phyloP scores from a whole-genome alignment of 495 filamentous ascomycete genomes.

The Aspergillus olivimuriae region DNA sequence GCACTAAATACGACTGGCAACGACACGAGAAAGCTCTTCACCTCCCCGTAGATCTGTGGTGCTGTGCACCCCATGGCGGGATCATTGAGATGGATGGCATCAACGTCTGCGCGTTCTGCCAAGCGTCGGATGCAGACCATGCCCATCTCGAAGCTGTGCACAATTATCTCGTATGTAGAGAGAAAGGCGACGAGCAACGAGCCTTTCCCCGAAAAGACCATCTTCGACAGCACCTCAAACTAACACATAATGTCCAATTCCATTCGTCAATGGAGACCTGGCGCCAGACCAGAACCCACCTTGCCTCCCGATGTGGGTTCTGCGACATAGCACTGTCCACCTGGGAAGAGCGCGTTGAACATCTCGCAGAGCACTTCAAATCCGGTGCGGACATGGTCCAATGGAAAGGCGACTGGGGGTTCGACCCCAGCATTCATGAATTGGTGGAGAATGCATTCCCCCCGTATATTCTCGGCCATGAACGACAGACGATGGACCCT shows the following conservation, averaged over 20 bases:
- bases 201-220: conserved; percentile 78
- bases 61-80: conserved; percentile 56
- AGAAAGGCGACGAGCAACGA: conserved; percentile 52
- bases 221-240: conserved; percentile 65
- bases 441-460: conserved; percentile 60
- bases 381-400: conserved; percentile 55
- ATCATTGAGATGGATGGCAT: conserved; percentile 37
- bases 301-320: conserved; percentile 59
- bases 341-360: conserved; percentile 54
- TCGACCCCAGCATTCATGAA: conserved; percentile 51
- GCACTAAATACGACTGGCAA: conserved; percentile 76
- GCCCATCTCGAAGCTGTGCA: conserved; percentile 38
- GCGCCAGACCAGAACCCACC: conserved; percentile 52
- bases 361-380: conserved; percentile 60
- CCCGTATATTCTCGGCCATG: conserved; percentile 31
- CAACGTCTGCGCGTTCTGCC: conserved; percentile 31
- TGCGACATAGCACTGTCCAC: conserved; percentile 50
- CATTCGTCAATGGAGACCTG: conserved; percentile 57
- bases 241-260: conserved; percentile 61
- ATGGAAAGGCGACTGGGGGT: conserved; percentile 66
- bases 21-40: conserved; percentile 73
- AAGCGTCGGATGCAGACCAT: not conserved
- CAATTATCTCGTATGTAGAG: conserved; percentile 57
- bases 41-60: conserved; percentile 66
- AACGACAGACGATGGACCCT: conserved; percentile 19